phyloP scores from a whole-genome alignment of 345 rosid genomes.

The Boechera retrofracta region DNA sequence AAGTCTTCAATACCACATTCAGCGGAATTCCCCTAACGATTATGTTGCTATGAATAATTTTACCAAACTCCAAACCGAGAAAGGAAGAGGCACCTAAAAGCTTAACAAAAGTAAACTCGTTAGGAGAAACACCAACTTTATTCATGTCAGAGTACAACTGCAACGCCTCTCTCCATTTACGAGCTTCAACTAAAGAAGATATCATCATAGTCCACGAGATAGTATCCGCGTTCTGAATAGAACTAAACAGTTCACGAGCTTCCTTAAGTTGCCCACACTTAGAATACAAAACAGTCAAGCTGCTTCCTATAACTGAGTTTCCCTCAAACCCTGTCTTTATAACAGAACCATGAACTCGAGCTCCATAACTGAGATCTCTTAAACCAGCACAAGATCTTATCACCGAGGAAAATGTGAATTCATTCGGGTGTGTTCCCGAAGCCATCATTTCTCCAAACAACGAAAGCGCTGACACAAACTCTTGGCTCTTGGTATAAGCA shows the following conservation, averaged over 20 bases:
- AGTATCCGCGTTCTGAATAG: slow-evolving; percentile 51
- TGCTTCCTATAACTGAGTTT: slow-evolving; percentile 50
- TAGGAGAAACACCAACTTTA: slow-evolving; percentile 57
- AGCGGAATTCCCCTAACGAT: slow-evolving; percentile 51
- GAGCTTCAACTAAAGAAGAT: slow-evolving; percentile 55
- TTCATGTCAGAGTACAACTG: slow-evolving; percentile 58
- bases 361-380: slow-evolving; percentile 52
- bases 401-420: slow-evolving; percentile 68
- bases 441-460: slow-evolving; percentile 52
- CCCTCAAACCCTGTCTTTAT: slow-evolving; percentile 62
- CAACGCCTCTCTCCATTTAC: slow-evolving; percentile 58
- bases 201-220: slow-evolving; percentile 78
- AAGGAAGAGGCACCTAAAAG: slow-evolving; percentile 56
- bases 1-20: slow-evolving; percentile 70
- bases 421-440: slow-evolving; percentile 57
- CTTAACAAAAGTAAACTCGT: slow-evolving; percentile 65
- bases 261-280: slow-evolving; percentile 53
- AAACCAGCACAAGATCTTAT: slow-evolving; percentile 58
- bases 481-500: slow-evolving; percentile 50
- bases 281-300: slow-evolving; percentile 67
- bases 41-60: slow-evolving; percentile 60
- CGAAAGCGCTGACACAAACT: slow-evolving; percentile 51
- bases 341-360: slow-evolving; percentile 52
- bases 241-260: slow-evolving; percentile 51
- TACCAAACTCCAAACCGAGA: slow-evolving; percentile 56